A percentile compares a stretch with the other conserved stretches of the same genome.
These are phyloP conservation scores for Boletus reticuloceps DNA, from an alignment of 768 basidiomycete genomes.

Conservation along the genomic window DNA sequence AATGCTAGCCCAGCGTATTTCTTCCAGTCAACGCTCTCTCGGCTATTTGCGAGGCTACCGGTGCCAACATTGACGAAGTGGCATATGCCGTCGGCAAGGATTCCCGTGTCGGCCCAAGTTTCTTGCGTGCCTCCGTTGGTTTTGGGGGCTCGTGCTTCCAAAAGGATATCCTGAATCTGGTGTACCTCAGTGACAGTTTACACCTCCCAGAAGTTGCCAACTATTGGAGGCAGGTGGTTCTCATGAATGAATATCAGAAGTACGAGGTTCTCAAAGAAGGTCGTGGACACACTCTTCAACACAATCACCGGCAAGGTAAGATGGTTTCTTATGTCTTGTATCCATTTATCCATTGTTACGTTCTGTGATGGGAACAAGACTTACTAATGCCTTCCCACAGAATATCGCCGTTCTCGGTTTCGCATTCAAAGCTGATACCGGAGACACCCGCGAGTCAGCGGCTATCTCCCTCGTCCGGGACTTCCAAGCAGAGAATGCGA, in stretches of 20 bases:
- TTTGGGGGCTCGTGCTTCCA: constrained; percentile 99
- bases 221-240: constrained; percentile 96
- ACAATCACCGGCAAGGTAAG: constrained; percentile 92
- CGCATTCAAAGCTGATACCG: constrained; percentile 99
- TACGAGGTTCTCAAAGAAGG: constrained; percentile 90
- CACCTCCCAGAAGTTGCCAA: constrained; percentile 96
- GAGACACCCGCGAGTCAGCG: constrained; percentile 97
- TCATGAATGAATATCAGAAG: constrained; percentile 99
- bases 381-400: constrained; percentile 35
- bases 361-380: neutral
- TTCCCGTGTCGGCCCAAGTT: constrained; percentile 89
- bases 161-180: constrained; percentile 98
- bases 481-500: constrained; percentile 87
- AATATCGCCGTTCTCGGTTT: constrained; percentile 96
- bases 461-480: constrained; percentile 92
- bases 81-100: constrained; percentile 93
- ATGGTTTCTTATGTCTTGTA: neutral
- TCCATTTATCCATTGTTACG: neutral
- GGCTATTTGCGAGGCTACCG: constrained; percentile 98
- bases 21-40: constrained; percentile 97
- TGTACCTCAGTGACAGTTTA: constrained; percentile 92
- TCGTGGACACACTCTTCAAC: constrained; percentile 97
- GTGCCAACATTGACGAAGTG: constrained; percentile 98
- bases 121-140: constrained; percentile 93
- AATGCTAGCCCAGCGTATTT: constrained; percentile 99